phyloP scores from a whole-genome alignment of 371 early-diverging fungal species.

The Zychaea mexicana region DNA sequence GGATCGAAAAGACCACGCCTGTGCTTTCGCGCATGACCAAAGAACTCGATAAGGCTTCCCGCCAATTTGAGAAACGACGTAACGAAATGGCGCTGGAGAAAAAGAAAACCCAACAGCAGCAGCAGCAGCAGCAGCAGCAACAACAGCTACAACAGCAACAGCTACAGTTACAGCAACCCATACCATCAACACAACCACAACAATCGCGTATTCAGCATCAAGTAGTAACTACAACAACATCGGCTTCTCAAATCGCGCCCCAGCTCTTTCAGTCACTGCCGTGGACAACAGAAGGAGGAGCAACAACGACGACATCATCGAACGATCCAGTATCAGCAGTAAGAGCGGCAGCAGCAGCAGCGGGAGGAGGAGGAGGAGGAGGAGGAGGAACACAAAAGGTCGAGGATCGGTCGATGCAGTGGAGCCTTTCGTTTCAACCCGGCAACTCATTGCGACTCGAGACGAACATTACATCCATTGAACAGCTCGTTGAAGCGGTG shows the following conservation, averaged over 20 bases:
- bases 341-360: neutral
- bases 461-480: constrained; percentile 52
- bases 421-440: constrained; percentile 46
- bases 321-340: neutral
- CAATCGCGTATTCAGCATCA: too few relatives aligned
- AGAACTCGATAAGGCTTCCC: constrained; percentile 51
- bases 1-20: constrained; percentile 56
- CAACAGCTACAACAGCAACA: constrained; percentile 6
- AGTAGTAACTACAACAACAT: neutral
- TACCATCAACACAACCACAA: neutral
- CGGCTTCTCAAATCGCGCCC: constrained; percentile 3
- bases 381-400: neutral
- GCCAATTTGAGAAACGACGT: constrained; percentile 35
- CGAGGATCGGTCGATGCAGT: constrained; percentile 30
- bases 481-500: constrained; percentile 52
- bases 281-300: neutral
- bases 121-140: neutral
- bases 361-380: neutral
- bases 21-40: constrained; percentile 47
- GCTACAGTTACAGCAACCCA: neutral
- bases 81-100: constrained; percentile 12
- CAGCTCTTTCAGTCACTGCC: constrained; percentile 2
- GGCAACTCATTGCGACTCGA: constrained; percentile 43
- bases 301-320: neutral
- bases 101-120: constrained; percentile 5